phyloP scores from a whole-genome alignment of 768 basidiomycete species.

The Suillus luteus region DNA sequence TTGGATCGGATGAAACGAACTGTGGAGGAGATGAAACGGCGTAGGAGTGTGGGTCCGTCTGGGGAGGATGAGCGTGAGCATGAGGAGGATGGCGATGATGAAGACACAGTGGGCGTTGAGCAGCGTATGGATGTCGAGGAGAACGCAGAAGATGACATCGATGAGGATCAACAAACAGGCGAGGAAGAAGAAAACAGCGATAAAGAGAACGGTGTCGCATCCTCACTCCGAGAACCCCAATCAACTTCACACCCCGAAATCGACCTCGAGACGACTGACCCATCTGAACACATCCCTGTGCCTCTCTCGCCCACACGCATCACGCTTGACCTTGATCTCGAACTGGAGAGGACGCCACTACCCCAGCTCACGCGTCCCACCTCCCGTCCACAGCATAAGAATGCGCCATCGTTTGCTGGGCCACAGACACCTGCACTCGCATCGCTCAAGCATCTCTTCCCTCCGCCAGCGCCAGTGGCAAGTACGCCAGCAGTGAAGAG shows the following conservation, averaged over 20 bases:
- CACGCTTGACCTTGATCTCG: conserved; percentile 4
- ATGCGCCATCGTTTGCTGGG: background rate
- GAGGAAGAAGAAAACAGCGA: conserved; percentile 13
- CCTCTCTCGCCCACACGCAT: conserved; percentile 11
- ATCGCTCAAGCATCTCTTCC: conserved; percentile 35
- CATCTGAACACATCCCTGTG: conserved; percentile 17
- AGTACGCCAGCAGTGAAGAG: conserved; percentile 31
- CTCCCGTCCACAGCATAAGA: background rate
- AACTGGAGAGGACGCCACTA: conserved; percentile 11
- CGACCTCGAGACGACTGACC: conserved; percentile 11
- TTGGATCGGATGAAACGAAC: conserved; percentile 40
- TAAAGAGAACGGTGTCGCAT: conserved; percentile 17
- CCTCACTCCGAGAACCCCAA: background rate
- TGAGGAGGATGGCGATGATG: conserved; percentile 43
- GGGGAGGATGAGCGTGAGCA: conserved; percentile 24
- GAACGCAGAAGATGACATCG: conserved; percentile 29
- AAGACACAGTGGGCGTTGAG: conserved; percentile 40
- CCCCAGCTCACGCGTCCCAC: conserved; percentile 6
- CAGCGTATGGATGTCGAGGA: conserved; percentile 36
- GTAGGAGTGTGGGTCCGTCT: conserved; percentile 23
- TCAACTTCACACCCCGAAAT: too few relatives aligned
- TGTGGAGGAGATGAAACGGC: conserved; percentile 38
- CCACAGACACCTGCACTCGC: conserved; percentile 33
- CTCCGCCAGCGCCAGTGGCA: conserved; percentile 16
- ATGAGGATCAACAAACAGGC: conserved; percentile 1